Evolutionary conservation across 352 stramenopile species (phyloP).

Genomic region (Phytophthora europaea): DNA sequence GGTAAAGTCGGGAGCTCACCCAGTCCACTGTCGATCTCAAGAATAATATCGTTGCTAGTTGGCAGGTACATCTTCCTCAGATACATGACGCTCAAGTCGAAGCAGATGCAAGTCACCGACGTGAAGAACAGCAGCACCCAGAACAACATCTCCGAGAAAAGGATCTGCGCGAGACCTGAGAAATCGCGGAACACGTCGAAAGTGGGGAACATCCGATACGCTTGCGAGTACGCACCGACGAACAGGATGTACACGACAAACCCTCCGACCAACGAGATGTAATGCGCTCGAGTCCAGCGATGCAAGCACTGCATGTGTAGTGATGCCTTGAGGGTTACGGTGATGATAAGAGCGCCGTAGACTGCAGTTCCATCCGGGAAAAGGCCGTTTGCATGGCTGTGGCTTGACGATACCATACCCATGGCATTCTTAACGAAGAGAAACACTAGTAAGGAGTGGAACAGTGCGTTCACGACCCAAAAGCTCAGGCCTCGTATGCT

Average conservation of each 20-base stretch:
- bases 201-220: conserved; percentile 63
- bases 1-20: conserved; percentile 39
- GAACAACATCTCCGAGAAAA: conserved; percentile 66
- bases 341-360: conserved; percentile 84
- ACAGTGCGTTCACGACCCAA: conserved; percentile 81
- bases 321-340: conserved; percentile 76
- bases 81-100: conserved; percentile 79
- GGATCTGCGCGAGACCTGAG: conserved; percentile 61
- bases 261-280: conserved; percentile 74
- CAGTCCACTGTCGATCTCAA: conserved; percentile 84
- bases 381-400: conserved; percentile 66
- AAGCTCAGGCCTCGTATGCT: conserved; percentile 65
- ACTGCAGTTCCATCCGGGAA: conserved; percentile 82
- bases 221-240: conserved; percentile 73
- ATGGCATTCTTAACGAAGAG: conserved; percentile 68
- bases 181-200: conserved; percentile 87
- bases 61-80: conserved; percentile 88
- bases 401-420: conserved; percentile 43
- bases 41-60: conserved; percentile 86
- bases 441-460: conserved; percentile 81
- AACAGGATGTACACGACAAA: conserved; percentile 79
- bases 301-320: conserved; percentile 83
- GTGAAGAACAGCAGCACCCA: conserved; percentile 79
- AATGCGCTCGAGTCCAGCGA: conserved; percentile 80
- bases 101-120: conserved; percentile 63